Conservation (phyloP, 805 yeast species). For the Candida insectorum region DNA sequence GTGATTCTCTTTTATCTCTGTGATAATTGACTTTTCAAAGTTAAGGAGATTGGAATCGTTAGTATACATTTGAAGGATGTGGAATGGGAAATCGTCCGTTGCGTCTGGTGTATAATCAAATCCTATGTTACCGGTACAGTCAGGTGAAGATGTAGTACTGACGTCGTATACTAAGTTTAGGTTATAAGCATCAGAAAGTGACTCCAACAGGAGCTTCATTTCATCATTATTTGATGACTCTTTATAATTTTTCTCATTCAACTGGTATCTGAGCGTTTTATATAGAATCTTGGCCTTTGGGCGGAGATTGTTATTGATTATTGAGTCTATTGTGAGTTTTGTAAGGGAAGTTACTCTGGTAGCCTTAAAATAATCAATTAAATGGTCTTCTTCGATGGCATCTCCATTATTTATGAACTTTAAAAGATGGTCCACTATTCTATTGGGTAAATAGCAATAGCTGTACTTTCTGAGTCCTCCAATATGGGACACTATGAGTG, state of each 20-base stretch:
- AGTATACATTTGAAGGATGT: conserved; percentile 26
- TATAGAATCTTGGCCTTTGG: conserved; percentile 29
- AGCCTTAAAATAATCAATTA: conserved; percentile 17
- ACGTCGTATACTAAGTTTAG: conserved; percentile 28
- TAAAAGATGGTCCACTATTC: conserved; percentile 19
- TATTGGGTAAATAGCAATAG: conserved; percentile 37
- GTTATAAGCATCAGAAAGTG: conserved; percentile 7
- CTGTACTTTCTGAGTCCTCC: conserved; percentile 41
- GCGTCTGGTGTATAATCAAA: conserved; percentile 12
- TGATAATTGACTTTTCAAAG: conserved; percentile 26
- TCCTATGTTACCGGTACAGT: conserved; percentile 3
- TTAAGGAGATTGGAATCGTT: conserved; percentile 38
- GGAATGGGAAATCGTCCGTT: conserved; percentile 33
- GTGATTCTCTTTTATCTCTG: conserved; percentile 24
- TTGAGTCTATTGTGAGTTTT: conserved; percentile 25
- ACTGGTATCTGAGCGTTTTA: conserved; percentile 16
- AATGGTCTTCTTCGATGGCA: conserved; percentile 6
- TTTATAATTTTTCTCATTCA: conserved; percentile 3
- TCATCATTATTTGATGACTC: not conserved
- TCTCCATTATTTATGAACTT: conserved; percentile 16
- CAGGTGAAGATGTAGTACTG: conserved; percentile 23
- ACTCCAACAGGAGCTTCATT: conserved; percentile 4
- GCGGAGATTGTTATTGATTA: conserved; percentile 21
- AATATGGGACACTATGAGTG: conserved; percentile 31
- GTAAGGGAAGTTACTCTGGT: conserved; percentile 19